phyloP scores from a whole-genome alignment of 441 rosid genomes.

The Codiaeum variegatum region DNA sequence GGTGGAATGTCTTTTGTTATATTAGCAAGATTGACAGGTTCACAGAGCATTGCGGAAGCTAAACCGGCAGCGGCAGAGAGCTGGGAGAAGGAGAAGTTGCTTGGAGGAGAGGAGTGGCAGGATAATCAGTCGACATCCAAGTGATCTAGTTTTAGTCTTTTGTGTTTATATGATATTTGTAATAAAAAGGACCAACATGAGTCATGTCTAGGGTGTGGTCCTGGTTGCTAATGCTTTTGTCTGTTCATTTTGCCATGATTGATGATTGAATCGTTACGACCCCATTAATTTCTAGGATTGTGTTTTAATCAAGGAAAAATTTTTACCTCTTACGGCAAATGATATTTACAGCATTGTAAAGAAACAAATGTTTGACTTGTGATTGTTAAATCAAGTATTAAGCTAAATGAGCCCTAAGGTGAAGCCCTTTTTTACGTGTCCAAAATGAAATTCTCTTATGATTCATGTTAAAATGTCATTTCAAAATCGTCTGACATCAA shows the following conservation, averaged over 20 bases:
- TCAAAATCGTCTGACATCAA: too few relatives aligned
- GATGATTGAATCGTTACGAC: not conserved
- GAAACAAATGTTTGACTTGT: too few relatives aligned
- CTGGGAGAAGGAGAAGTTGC: conserved; percentile 41
- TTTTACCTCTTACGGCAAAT: too few relatives aligned
- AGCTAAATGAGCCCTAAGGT: too few relatives aligned
- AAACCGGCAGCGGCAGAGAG: conserved; percentile 25
- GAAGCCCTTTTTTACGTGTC: too few relatives aligned
- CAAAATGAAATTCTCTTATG: too few relatives aligned
- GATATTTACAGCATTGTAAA: too few relatives aligned
- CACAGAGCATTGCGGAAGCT: conserved; percentile 53
- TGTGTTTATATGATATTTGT: not conserved
- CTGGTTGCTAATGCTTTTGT: not conserved
- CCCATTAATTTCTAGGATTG: not conserved
- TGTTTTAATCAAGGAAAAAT: too few relatives aligned
- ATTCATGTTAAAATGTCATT: too few relatives aligned
- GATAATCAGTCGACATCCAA: conserved; percentile 26
- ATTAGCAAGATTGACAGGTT: conserved; percentile 85
- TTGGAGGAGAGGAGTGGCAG: conserved; percentile 25
- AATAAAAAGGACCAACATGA: not conserved
- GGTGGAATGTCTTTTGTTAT: conserved; percentile 91
- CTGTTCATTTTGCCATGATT: not conserved
- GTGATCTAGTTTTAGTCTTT: conserved; percentile 7
- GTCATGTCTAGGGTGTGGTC: not conserved
- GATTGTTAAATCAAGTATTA: too few relatives aligned